A percentile compares a stretch with the other conserved stretches of the same genome.
phyloP scores from a whole-genome alignment of 306 rosid genomes.

The Prosopis cineraria region DNA sequence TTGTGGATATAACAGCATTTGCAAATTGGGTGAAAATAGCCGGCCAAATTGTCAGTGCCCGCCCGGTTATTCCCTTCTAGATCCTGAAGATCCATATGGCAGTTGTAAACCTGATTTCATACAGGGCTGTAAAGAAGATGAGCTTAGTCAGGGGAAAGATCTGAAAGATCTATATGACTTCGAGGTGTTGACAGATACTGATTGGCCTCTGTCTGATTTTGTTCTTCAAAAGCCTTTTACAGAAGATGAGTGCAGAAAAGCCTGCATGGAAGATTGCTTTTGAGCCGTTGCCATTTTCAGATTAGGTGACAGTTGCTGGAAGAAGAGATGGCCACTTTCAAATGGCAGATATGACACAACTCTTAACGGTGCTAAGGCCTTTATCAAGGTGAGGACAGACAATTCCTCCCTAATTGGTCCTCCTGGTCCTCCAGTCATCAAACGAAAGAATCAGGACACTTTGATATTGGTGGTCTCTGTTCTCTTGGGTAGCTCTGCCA shows the following conservation, averaged over 20 bases:
- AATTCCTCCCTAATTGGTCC: slow-evolving; percentile 31
- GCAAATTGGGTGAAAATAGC: slow-evolving; percentile 21
- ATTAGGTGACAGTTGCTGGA: slow-evolving; percentile 44
- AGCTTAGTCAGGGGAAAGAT: neutral
- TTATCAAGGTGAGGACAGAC: slow-evolving; percentile 48
- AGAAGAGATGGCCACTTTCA: slow-evolving; percentile 52
- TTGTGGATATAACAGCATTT: slow-evolving; percentile 47
- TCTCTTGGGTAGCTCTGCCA: slow-evolving; percentile 48
- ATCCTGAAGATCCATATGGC: slow-evolving; percentile 39
- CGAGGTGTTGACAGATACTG: slow-evolving; percentile 9
- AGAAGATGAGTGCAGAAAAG: slow-evolving; percentile 37
- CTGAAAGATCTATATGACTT: slow-evolving; percentile 33
- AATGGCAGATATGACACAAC: slow-evolving; percentile 41
- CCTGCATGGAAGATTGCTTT: slow-evolving; percentile 57
- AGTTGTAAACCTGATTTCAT: slow-evolving; percentile 50
- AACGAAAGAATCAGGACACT: slow-evolving; percentile 29
- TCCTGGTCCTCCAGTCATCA: slow-evolving; percentile 23
- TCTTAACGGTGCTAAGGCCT: slow-evolving; percentile 38
- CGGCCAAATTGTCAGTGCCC: slow-evolving; percentile 51
- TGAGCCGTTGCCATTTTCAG: slow-evolving; percentile 48
- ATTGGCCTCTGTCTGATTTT: slow-evolving; percentile 48
- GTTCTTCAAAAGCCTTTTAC: slow-evolving; percentile 10
- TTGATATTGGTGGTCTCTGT: slow-evolving; percentile 37
- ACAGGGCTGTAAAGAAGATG: slow-evolving; percentile 42
- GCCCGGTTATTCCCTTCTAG: slow-evolving; percentile 32